A percentile compares a stretch with the other conserved stretches of the same genome.
Evolutionary conservation across 2,329 filamentous ascomycete species (phyloP).

Genomic region (Colletotrichum spaethianum): DNA sequence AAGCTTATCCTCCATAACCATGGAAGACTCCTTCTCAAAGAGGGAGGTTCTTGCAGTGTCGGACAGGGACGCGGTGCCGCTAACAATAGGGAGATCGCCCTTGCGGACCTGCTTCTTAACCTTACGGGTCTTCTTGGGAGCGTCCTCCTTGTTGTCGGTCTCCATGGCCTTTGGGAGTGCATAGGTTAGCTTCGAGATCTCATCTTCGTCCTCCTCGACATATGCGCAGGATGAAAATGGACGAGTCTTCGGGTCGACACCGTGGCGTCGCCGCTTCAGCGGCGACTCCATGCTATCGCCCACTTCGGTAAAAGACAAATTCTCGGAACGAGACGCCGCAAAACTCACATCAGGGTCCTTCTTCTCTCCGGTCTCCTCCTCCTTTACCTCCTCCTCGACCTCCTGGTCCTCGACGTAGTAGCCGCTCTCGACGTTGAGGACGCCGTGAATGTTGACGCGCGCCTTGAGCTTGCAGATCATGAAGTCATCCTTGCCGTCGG

Average conservation of each 20-base stretch:
- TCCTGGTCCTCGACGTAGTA: conserved; percentile 99
- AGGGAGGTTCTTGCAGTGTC: conserved; percentile 74
- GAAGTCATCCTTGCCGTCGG: conserved; percentile 93
- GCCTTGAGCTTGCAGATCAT: conserved; percentile 99
- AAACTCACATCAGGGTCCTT: conserved; percentile 82
- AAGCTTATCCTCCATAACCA: conserved; percentile 99
- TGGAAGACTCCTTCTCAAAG: conserved; percentile 86
- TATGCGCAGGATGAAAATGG: neutral
- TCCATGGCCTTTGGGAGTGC: conserved; percentile 79
- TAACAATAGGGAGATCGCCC: conserved; percentile 90
- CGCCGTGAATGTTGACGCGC: conserved; percentile 94
- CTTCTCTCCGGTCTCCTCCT: conserved; percentile 71
- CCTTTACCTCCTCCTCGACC: conserved; percentile 92
- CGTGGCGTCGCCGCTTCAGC: conserved; percentile 29
- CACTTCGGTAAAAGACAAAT: conserved; percentile 6
- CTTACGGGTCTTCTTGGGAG: conserved; percentile 91
- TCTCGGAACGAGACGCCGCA: conserved; percentile 32
- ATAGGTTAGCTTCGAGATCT: conserved; percentile 46
- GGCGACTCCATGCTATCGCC: conserved; percentile 16
- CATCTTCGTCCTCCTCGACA: conserved; percentile 23
- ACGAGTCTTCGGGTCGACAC: neutral
- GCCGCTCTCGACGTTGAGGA: conserved; percentile 95
- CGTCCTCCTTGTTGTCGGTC: conserved; percentile 79
- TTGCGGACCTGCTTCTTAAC: conserved; percentile 99
- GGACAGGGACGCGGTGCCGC: conserved; percentile 87